These are phyloP conservation scores for Neoscytalidium dimidiatum DNA, from an alignment of 2,329 filamentous ascomycete genomes.

Conservation along the genomic window DNA sequence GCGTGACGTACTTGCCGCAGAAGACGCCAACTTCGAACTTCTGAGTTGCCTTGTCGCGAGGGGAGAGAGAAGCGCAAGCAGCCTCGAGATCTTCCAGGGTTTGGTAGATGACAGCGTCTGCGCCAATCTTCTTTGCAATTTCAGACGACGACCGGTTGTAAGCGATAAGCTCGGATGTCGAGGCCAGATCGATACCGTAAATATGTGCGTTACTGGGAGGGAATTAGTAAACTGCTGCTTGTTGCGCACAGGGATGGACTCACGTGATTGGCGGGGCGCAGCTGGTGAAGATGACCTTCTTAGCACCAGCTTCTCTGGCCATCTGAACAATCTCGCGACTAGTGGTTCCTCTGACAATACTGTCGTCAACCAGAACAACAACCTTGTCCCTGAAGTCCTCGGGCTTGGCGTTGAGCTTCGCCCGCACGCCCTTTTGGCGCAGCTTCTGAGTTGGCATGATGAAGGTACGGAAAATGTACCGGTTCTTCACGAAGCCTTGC, in stretches of 20 bases:
- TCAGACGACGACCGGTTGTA: slow-evolving; percentile 63
- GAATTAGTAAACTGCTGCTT: neutral
- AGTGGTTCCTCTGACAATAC: slow-evolving; percentile 84
- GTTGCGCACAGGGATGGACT: no score
- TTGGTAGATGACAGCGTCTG: slow-evolving; percentile 77
- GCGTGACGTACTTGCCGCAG: slow-evolving; percentile 82
- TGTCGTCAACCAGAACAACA: slow-evolving; percentile 85
- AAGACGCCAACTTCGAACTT: slow-evolving; percentile 92
- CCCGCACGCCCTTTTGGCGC: slow-evolving; percentile 81
- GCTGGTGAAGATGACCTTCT: slow-evolving; percentile 78
- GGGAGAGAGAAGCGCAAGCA: slow-evolving; percentile 73
- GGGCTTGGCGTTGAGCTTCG: slow-evolving; percentile 85
- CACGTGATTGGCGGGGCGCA: slow-evolving; percentile 78
- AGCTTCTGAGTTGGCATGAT: slow-evolving; percentile 82
- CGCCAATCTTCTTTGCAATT: slow-evolving; percentile 69
- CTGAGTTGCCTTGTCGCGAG: slow-evolving; percentile 56
- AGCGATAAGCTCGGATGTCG: slow-evolving; percentile 69
- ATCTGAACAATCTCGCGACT: slow-evolving; percentile 78
- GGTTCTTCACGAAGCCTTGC: slow-evolving; percentile 85
- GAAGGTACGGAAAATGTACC: slow-evolving; percentile 85
- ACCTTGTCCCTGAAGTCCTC: slow-evolving; percentile 80
- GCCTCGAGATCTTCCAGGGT: slow-evolving; percentile 76
- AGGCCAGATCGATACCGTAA: slow-evolving; percentile 77
- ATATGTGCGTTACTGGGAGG: slow-evolving; percentile 70
- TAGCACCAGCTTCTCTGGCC: slow-evolving; percentile 81